Percentiles rank a stretch among this genome's conserved stretches.
phyloP scores from a whole-genome alignment of 1,139 yeast genomes.

The Pichia sp. region DNA sequence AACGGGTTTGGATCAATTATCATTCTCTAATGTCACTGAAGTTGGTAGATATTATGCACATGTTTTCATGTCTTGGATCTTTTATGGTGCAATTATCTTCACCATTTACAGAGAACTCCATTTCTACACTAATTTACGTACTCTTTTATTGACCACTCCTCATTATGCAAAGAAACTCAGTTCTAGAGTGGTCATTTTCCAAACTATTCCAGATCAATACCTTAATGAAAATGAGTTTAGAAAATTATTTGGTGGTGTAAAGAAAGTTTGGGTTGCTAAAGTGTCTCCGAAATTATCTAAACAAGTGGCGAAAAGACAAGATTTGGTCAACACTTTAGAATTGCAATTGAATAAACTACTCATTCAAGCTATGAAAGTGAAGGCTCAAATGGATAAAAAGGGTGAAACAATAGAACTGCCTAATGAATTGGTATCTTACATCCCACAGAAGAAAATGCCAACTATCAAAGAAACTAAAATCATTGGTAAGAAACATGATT shows the following conservation, averaged over 20 bases:
- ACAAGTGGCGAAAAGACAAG: slow-evolving; percentile 48
- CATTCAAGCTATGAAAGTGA: slow-evolving; percentile 48
- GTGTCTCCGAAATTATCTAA: slow-evolving; percentile 47
- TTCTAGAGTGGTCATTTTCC: slow-evolving; percentile 60
- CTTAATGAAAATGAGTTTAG: slow-evolving; percentile 46
- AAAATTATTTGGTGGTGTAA: slow-evolving; percentile 52
- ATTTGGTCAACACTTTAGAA: slow-evolving; percentile 52
- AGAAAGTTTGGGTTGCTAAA: slow-evolving; percentile 56
- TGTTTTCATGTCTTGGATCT: slow-evolving; percentile 63
- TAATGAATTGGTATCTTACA: slow-evolving; percentile 49
- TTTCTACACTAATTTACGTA: slow-evolving; percentile 60
- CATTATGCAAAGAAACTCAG: slow-evolving; percentile 59
- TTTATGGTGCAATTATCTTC: slow-evolving; percentile 51
- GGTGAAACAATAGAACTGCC: slow-evolving; percentile 47
- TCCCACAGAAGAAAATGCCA: slow-evolving; percentile 58
- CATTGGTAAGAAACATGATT: slow-evolving; percentile 52
- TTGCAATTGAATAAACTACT: slow-evolving; percentile 48
- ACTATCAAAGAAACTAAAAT: slow-evolving; percentile 42
- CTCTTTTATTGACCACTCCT: slow-evolving; percentile 63
- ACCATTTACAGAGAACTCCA: slow-evolving; percentile 65
- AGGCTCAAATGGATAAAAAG: slow-evolving; percentile 51
- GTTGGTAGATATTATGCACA: slow-evolving; percentile 64
- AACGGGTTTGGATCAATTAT: slow-evolving; percentile 46
- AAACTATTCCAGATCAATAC: slow-evolving; percentile 48
- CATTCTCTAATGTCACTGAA: slow-evolving; percentile 57